These are phyloP conservation scores for Yamadazyma oceani DNA, from an alignment of 1,139 yeast genomes.

Conservation along the genomic window DNA sequence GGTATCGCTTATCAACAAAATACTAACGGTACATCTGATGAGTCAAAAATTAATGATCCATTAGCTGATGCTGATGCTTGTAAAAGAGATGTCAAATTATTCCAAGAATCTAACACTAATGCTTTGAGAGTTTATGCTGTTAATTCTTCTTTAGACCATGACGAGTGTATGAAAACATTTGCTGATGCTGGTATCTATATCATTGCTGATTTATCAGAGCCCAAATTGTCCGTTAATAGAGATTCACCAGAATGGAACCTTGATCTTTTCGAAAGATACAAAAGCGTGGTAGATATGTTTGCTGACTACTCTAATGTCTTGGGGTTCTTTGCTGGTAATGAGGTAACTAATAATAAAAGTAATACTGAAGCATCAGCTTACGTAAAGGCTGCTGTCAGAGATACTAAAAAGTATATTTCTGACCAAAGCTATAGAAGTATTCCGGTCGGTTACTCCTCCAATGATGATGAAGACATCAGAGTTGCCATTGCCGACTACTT, in stretches of 20 bases:
- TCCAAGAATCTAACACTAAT: slow-evolving; percentile 77
- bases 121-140: slow-evolving; percentile 68
- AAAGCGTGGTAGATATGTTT: slow-evolving; percentile 80
- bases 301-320: slow-evolving; percentile 77
- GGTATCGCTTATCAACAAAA: slow-evolving; percentile 82
- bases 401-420: slow-evolving; percentile 78
- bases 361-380: slow-evolving; percentile 74
- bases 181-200: slow-evolving; percentile 89
- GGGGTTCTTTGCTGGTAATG: slow-evolving; percentile 95
- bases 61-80: slow-evolving; percentile 71
- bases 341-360: slow-evolving; percentile 57
- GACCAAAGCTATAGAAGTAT: slow-evolving; percentile 67
- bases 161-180: slow-evolving; percentile 82
- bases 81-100: slow-evolving; percentile 74
- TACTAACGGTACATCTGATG: slow-evolving; percentile 52
- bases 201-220: slow-evolving; percentile 84
- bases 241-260: slow-evolving; percentile 72
- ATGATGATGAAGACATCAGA: slow-evolving; percentile 74
- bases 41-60: slow-evolving; percentile 59
- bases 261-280: slow-evolving; percentile 69
- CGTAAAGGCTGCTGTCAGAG: slow-evolving; percentile 89
- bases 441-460: slow-evolving; percentile 94
- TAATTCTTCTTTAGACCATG: slow-evolving; percentile 78
- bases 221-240: slow-evolving; percentile 73
- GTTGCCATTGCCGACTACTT: slow-evolving; percentile 78